These are phyloP conservation scores for Fusarium sp. DNA, from an alignment of 2,329 filamentous ascomycete species.

Conservation along the genomic window DNA sequence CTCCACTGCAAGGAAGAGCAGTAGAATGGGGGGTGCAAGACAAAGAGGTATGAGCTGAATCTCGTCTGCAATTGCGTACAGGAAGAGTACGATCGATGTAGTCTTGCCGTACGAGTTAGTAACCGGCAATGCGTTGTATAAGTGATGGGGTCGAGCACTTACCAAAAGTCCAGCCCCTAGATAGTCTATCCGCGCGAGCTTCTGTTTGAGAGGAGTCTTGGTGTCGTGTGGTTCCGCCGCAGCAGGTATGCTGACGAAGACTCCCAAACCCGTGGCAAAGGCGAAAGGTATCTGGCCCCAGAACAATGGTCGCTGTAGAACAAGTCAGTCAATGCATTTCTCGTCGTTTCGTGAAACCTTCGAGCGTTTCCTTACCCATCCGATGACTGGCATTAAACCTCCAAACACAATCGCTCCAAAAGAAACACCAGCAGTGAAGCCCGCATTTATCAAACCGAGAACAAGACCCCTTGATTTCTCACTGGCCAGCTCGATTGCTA, in stretches of 20 bases:
- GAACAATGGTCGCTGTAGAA: slow-evolving; percentile 74
- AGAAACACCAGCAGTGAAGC: slow-evolving; percentile 77
- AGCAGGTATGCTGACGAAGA: slow-evolving; percentile 74
- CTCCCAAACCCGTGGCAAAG: slow-evolving; percentile 68
- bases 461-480: slow-evolving; percentile 76
- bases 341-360: background rate
- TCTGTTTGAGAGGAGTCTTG: slow-evolving; percentile 56
- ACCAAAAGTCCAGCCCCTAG: slow-evolving; percentile 75
- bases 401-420: slow-evolving; percentile 78
- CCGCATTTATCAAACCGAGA: slow-evolving; percentile 78
- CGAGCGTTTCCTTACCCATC: slow-evolving; percentile 70
- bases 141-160: slow-evolving; percentile 41
- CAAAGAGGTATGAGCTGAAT: slow-evolving; percentile 71
- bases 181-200: slow-evolving; percentile 78
- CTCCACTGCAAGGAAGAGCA: slow-evolving; percentile 72
- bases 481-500: slow-evolving; percentile 79
- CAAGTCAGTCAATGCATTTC: slow-evolving; percentile 9
- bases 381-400: slow-evolving; percentile 69
- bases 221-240: slow-evolving; percentile 18
- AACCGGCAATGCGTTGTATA: background rate
- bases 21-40: slow-evolving; percentile 63
- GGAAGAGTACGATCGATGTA: slow-evolving; percentile 74
- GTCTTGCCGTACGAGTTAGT: slow-evolving; percentile 56
- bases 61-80: slow-evolving; percentile 75
- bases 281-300: slow-evolving; percentile 76